Evolutionary conservation across 352 stramenopile species (phyloP), one percentile per base, ranked within the genome.

Genomic region (Nothophytophthora sp.): DNA sequence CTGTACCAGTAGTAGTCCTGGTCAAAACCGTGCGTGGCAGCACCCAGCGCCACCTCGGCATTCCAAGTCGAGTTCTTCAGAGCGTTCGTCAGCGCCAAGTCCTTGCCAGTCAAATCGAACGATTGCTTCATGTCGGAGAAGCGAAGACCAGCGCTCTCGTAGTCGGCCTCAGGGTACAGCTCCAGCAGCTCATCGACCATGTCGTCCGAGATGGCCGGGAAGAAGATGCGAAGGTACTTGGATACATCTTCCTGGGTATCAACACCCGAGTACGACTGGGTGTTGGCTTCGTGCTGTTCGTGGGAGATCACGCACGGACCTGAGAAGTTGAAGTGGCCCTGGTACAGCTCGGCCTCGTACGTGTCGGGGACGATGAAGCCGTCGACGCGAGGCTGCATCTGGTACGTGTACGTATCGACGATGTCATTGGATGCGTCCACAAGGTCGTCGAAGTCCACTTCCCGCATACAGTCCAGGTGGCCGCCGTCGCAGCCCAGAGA

Each of bases 321-420:
- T n/a, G n/a, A n/a, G n/a, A n/a, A n/a, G n/a, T n/a, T n/a, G n/a
- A n/a, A n/a, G n/a, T n/a, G n/a, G n/a, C n/a, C n/a, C n/a, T n/a
- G n/a, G n/a, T n/a, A n/a, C n/a, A n/a, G n/a, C n/a, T n/a, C 28
- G 28, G 13, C 28, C 28, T 33, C 28, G 28, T 33, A 33, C 28
- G 28, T 33, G 28, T 33, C 28, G 8, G 28, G 28, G n/a, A n/a
- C 28, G 29, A 50, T 18, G 12, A 9, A 24, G 10, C 42, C 42
- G 19, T 50, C 42, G 16, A 36, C 27, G 6, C 42, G 42, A 18
- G 42, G 42, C 42, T 50, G 42, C 12, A 50, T 18, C 9, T 39
- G 15, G 29, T 50, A 50, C 27, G 42, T 39, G 29, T 38, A 30
- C 28, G 27, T 5, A 10, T n/a, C 19, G 6, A 50, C 29, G 29